Evolutionary conservation across 2,329 filamentous ascomycete species (phyloP).

Genomic region (Bipolaris oryzae): DNA sequence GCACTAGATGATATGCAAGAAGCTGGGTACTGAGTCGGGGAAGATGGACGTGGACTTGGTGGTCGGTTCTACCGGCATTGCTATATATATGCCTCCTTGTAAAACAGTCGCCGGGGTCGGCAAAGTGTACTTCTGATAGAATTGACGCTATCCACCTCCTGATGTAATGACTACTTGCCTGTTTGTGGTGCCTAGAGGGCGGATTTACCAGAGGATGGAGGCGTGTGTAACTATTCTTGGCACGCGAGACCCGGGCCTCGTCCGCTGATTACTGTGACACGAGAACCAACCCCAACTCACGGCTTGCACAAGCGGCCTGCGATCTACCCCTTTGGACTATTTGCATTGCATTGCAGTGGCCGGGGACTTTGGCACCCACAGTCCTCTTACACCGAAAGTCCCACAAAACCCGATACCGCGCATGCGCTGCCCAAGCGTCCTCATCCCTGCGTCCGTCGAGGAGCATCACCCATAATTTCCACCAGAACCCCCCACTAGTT

Average conservation of each 20-base stretch:
- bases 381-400: constrained; percentile 19
- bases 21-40: constrained; percentile 28
- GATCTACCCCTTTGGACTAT: constrained; percentile 27
- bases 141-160: constrained; percentile 41
- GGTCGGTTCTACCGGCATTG: constrained; percentile 41
- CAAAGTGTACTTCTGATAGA: constrained; percentile 47
- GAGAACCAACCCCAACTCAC: constrained; percentile 29
- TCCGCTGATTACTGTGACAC: constrained; percentile 33
- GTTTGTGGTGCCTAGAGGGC: constrained; percentile 11
- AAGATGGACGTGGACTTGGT: constrained; percentile 37
- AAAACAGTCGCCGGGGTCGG: constrained; percentile 46
- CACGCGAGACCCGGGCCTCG: constrained; percentile 19
- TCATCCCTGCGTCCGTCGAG: constrained; percentile 43
- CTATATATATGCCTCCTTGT: constrained; percentile 49
- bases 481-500: constrained; percentile 34
- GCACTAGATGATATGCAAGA: constrained; percentile 36
- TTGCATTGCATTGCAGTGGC: constrained; percentile 9
- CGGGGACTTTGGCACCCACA: constrained; percentile 14
- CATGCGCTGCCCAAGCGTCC: constrained; percentile 44
- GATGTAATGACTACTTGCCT: constrained; percentile 11
- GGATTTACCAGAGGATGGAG: constrained; percentile 9
- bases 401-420: constrained; percentile 23
- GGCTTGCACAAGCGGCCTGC: constrained; percentile 25
- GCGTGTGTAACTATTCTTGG: constrained; percentile 27
- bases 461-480: constrained; percentile 42